phyloP scores from a whole-genome alignment of 2,329 filamentous ascomycete genomes.

The Neofusicoccum cordaticola region DNA sequence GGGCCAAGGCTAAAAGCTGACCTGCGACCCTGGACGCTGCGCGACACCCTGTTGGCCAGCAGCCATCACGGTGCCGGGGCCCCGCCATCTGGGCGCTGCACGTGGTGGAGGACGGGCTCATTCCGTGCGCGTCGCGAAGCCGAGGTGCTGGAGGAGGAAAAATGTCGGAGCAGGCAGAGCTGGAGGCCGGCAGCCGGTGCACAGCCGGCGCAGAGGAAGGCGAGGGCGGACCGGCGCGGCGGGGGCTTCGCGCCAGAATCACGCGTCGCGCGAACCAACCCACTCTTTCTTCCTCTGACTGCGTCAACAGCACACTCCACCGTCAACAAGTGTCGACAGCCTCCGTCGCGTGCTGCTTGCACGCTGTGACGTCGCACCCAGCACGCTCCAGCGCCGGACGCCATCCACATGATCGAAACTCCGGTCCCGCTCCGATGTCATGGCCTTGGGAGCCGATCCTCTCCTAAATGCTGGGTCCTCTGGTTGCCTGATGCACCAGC shows the following conservation, averaged over 20 bases:
- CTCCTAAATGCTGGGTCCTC: background rate
- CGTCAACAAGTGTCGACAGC: background rate
- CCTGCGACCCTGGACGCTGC: background rate
- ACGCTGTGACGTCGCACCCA: background rate
- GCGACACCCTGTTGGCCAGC: background rate
- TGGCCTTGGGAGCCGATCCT: background rate
- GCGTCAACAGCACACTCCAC: background rate
- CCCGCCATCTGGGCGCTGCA: background rate
- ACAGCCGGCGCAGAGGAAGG: background rate
- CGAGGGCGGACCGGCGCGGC: background rate
- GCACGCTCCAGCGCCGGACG: background rate
- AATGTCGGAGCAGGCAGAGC: background rate
- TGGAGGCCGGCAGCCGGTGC: background rate
- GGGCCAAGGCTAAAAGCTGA: background rate
- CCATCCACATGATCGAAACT: background rate
- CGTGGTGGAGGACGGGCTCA: background rate
- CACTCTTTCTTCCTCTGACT: background rate
- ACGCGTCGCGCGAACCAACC: background rate
- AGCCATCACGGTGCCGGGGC: background rate
- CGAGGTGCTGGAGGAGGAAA: background rate
- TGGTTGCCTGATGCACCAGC: background rate
- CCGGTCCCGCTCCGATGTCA: background rate
- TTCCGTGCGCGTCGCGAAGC: background rate
- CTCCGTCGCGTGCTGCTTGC: background rate
- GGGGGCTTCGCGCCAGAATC: constrained; percentile 1